Base-by-base conservation (phyloP, 2,329 filamentous ascomycete genomes). In the Talaromyces sp. region DNA sequence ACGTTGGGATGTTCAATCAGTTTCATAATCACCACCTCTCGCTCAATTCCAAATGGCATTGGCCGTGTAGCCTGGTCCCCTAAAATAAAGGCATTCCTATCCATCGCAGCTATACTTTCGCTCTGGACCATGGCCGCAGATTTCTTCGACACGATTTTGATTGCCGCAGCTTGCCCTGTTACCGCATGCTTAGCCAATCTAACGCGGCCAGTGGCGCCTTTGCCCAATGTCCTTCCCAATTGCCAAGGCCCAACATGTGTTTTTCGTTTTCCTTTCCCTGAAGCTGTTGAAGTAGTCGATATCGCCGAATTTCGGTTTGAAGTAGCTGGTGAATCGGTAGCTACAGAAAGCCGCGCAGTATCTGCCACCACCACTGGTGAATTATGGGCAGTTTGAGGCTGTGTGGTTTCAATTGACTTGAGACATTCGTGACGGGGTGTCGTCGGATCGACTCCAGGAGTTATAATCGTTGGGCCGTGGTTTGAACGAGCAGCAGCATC, bases 11-110 rank as follows among this genome's bases (percentile, higher is more conserved):
- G 95, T 73, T 97, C 90, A 67, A 98, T 91, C 65, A 98, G 85
- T 80, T 97, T 98, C 86, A 99, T 92, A 71, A 99, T 96, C 37
- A 94, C 93, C 47, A 99, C 93, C 75, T 99, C 95, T 63, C 95
- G 86, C 79, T 98, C 94, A 67, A 99, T 90, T 1, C 93, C 91
- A 72, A 94, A 88, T 1, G 94, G 94, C 74, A 96, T 93, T 62
- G 86, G 85, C 69, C 88, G 86, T 66, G 89, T 84, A 47, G 88
- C 87, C 60, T 86, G 82, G 41, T 80, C 82, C 43, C 83, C 83
- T 31, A 83, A 86, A 63, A 82, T 80, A 62, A 78, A 86, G 45
- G 83, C 89, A 76, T 88, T 90, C 70, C 89, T 86, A 73, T 94
- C 92, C 68, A 97, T 86, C 58, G 91, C 90, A 14, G 90, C 90